Evolutionary conservation across 148 eudicot species (phyloP), one percentile per base, ranked within the genome.

Genomic region (Selenicereus undatus): DNA sequence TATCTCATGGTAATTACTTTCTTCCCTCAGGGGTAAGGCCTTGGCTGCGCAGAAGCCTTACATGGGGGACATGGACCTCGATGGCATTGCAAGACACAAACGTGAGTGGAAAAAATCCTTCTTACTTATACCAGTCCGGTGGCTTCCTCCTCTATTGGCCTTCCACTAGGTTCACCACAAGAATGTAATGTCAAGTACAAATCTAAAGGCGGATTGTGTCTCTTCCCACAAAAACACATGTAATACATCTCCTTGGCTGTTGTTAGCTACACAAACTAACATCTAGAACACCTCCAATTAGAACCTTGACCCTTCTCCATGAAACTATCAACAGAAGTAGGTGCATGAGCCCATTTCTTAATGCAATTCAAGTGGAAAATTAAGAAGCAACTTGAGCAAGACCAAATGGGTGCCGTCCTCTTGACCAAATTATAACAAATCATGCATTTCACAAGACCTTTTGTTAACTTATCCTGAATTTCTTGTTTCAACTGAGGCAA

Each of bases 51-150:
- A 90, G 93, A 96, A 58, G 94, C 98, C 94, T 91, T 93, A 77
- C 98, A 96, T 74, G 98, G 98, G 0, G 97, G 94, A 74, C 97
- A 96, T 43, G 98, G 99, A 50, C 98, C 99, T 75, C 94, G 98
- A 70, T 96, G 98, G 79, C 99, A 96, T 76, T 93, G 98, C 85
- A 96, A 66, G 54, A 96, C 99, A 87, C 99, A 96, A 81, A 79
- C 83, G 89, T 96, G 97, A 58, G 95, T 98, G 77, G 98, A 96
- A 1, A 3, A 86, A 75, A 82, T 90, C 90, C 30, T 92, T 93
- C 71, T 83, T 88, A 65, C 80, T 89, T 66, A 80, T 24, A 80
- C 79, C 89, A 77, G 77, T 62, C 62, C 84, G 3, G 86, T 86
- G 70, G 82, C 45, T 75, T 90, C 93, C 83, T 87, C 90, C 80